phyloP scores from a whole-genome alignment of 2,329 filamentous ascomycete species.

The Reticulascus tulasneorum region DNA sequence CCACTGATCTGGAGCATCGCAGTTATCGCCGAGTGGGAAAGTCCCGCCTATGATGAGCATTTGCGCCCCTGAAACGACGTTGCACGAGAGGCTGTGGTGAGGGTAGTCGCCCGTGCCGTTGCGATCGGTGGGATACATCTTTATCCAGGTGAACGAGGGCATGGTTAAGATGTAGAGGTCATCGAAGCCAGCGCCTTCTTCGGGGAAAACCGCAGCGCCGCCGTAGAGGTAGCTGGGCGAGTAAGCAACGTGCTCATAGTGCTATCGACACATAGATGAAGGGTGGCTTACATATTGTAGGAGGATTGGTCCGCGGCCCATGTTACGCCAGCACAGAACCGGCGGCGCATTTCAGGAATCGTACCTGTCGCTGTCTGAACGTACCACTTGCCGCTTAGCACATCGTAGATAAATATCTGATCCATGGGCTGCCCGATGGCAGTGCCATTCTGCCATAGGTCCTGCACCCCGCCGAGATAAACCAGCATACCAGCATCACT shows the following conservation, averaged over 20 bases:
- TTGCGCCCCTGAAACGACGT: constrained; percentile 51
- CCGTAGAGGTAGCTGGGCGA: constrained; percentile 55
- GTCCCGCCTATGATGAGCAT: constrained; percentile 62
- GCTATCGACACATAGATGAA: too few species aligned
- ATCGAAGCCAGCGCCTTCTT: constrained; percentile 47
- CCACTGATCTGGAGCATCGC: constrained; percentile 49
- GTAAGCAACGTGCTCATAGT: constrained; percentile 2
- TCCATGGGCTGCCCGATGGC: constrained; percentile 40
- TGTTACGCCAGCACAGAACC: constrained; percentile 58
- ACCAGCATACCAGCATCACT: constrained; percentile 57
- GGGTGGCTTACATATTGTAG: constrained; percentile 55
- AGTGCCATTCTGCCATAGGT: constrained; percentile 42
- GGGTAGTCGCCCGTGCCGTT: constrained; percentile 35
- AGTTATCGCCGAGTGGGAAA: constrained; percentile 44
- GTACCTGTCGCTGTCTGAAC: constrained; percentile 51
- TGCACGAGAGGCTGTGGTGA: constrained; percentile 55
- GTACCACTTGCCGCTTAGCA: constrained; percentile 57
- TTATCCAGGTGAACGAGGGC: constrained; percentile 62
- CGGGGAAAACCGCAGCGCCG: constrained; percentile 44
- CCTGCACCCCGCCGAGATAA: constrained; percentile 58
- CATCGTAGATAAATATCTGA: constrained; percentile 57
- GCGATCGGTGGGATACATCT: constrained; percentile 40
- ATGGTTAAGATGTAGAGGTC: constrained; percentile 60
- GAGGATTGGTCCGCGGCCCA: constrained; percentile 57
- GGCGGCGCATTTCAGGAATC: constrained; percentile 47